Base-by-base conservation (phyloP, 176 grass and related monocot genomes). In the Eleusine coracana region DNA sequence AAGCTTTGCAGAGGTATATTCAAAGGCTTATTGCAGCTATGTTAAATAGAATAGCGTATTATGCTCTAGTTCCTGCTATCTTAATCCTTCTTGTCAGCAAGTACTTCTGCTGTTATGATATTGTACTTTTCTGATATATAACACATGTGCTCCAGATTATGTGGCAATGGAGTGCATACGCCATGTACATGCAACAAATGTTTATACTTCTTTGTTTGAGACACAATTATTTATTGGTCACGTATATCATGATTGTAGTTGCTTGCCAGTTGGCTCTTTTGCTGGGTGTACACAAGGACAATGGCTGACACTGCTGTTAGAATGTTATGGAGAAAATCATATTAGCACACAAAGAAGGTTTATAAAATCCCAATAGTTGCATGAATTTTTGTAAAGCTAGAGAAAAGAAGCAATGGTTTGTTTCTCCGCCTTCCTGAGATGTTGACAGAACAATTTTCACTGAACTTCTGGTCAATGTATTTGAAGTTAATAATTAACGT, bases 1-100 rank as follows among this genome's bases (percentile, higher is more conserved):
- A 90, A 85, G 87, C 83, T 83, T 92, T 97, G 76, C 90, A 80
- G 85, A 94, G 92, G 95, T 97, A 86, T 69, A 23, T 21, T 34
- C 64, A 74, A 78, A 81, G 25, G 69, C 56, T 58, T 72, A 63
- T 80, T 46, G 36, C 23, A 23, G 41, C 75, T 40, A 69, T 52
- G 46, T 75, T 88, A 72, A 73, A 83, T 55, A 38, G 39, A 78
- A 54, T n/a, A 68, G 16, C 14, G 10, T 25, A 45, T 44, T 45
- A 27, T 77, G 25, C 44, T 87, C 76, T 70, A 70, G 3, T 62
- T 87, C 38, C 44, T 46, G 25, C 44, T 77, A 9, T 71, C 56
- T 66, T 15, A 41, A 65, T 73, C 42, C 17, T 71, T 15, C 18
- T 74, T 74, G 14, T 74, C 13, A 5, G 12, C 74, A 72, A 73